Conservation (phyloP, 805 yeast species). For the Naumovozyma baii region DNA sequence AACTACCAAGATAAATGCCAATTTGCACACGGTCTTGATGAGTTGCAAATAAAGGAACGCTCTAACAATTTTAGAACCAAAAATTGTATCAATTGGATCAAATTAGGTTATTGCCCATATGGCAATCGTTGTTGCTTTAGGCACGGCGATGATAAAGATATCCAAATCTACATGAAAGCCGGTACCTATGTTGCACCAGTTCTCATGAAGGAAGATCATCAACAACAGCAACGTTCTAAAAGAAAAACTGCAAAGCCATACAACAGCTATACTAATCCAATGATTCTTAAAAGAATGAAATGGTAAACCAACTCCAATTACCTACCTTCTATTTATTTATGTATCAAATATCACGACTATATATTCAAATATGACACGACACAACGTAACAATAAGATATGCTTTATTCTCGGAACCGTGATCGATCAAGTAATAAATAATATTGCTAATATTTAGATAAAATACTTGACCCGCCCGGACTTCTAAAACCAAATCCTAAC, state of each 20-base stretch:
- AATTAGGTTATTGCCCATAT: constrained; percentile 70
- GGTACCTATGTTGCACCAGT: constrained; percentile 5
- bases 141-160: constrained; percentile 42
- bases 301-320: not conserved
- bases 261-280: not conserved
- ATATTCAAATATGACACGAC: no score
- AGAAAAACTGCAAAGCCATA: not conserved
- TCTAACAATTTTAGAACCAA: constrained; percentile 81
- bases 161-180: constrained; percentile 14
- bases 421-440: no score
- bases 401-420: no score
- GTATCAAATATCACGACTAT: no score
- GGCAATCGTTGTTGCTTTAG: constrained; percentile 85
- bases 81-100: constrained; percentile 78
- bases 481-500: no score
- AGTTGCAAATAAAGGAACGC: constrained; percentile 52
- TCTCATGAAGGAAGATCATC: not conserved
- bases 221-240: not conserved
- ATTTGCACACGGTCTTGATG: constrained; percentile 80
- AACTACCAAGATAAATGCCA: constrained; percentile 87
- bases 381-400: no score
- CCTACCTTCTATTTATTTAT: not conserved
- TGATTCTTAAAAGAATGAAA: not conserved
- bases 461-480: no score
- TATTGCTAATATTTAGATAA: no score